These are phyloP conservation scores for Aspergillus puulaauensis DNA, from an alignment of 2,329 filamentous ascomycete species.

Conservation along the genomic window DNA sequence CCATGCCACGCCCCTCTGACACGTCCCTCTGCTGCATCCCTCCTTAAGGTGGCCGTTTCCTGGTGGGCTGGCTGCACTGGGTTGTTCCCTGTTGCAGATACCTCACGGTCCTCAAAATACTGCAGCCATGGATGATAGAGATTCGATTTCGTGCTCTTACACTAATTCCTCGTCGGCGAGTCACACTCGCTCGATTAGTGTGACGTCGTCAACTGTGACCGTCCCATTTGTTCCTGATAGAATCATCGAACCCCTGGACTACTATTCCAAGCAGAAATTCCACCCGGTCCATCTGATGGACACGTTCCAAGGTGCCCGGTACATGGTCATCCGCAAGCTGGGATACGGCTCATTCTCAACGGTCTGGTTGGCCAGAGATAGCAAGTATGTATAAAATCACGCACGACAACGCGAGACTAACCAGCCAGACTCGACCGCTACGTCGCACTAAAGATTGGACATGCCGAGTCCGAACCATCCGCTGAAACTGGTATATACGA, in stretches of 20 bases:
- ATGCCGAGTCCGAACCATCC: background rate
- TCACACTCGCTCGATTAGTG: background rate
- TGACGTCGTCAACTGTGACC: background rate
- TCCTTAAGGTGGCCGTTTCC: too few species aligned
- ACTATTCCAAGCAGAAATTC: background rate
- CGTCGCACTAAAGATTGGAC: background rate
- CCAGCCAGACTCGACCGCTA: background rate
- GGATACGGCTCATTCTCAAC: conserved; percentile 1
- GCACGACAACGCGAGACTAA: background rate
- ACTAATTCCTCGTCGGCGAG: background rate
- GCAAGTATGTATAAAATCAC: background rate
- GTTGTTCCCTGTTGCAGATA: background rate
- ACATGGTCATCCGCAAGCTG: background rate
- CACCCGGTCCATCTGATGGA: background rate
- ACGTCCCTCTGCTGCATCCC: too few species aligned
- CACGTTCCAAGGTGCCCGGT: background rate
- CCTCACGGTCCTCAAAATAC: background rate
- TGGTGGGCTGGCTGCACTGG: too few species aligned
- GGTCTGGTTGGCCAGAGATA: background rate
- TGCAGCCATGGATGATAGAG: background rate
- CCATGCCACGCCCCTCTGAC: background rate
- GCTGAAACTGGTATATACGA: background rate
- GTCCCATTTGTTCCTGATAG: background rate
- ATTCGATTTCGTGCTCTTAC: background rate
- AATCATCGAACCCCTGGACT: background rate